These are phyloP conservation scores for Coniochaeta hoffmannii DNA, from an alignment of 2,329 filamentous ascomycete genomes.

Conservation along the genomic window DNA sequence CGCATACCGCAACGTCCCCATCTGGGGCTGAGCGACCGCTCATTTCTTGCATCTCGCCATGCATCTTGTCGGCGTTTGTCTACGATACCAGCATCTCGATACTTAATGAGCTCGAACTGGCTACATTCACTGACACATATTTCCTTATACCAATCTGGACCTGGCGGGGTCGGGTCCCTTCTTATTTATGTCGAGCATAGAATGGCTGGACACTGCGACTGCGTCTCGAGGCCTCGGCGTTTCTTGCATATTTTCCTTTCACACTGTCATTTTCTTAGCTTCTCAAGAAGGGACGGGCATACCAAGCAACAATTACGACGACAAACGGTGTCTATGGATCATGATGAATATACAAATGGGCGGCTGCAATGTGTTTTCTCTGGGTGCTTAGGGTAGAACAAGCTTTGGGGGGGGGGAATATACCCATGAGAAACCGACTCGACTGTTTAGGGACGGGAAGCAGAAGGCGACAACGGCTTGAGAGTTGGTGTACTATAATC, in stretches of 20 bases:
- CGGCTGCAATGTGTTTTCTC: background rate
- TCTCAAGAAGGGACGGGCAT: background rate
- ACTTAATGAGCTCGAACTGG: background rate
- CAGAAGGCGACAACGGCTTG: no score
- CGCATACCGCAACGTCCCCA: conserved; percentile 45
- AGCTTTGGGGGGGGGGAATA: background rate
- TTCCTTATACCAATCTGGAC: background rate
- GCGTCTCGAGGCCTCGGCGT: background rate
- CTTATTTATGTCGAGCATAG: background rate
- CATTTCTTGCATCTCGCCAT: background rate
- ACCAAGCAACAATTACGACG: conserved; percentile 1
- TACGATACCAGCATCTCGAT: background rate
- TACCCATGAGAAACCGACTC: background rate
- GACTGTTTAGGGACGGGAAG: no score
- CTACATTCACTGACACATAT: background rate
- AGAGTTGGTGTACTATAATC: no score
- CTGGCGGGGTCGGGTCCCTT: background rate
- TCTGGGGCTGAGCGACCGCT: conserved; percentile 39
- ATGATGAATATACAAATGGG: background rate
- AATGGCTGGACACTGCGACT: background rate
- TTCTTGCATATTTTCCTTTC: background rate
- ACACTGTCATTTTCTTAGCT: background rate
- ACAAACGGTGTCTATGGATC: background rate
- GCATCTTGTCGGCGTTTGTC: background rate
- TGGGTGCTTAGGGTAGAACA: background rate